Evolutionary conservation across 495 filamentous ascomycete genomes (phyloP).

Genomic region (Talaromyces liani): DNA sequence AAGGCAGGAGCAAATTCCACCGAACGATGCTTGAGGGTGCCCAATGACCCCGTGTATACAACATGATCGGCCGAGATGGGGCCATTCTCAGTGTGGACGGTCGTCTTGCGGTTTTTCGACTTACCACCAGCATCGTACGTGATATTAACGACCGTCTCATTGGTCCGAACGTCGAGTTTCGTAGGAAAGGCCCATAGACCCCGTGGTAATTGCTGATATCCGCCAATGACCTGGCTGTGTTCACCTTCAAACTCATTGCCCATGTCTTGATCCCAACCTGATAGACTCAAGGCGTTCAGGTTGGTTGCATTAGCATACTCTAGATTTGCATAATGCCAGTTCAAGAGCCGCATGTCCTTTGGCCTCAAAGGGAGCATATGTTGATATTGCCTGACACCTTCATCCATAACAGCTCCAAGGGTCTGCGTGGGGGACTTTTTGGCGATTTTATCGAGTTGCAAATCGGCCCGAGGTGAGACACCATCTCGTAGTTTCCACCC

Average conservation of each 20-base stretch:
- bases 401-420: slow-evolving; percentile 82
- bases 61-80: slow-evolving; percentile 74
- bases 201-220: slow-evolving; percentile 83
- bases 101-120: slow-evolving; percentile 34
- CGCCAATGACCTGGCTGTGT: slow-evolving; percentile 86
- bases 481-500: slow-evolving; percentile 73
- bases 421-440: slow-evolving; percentile 57
- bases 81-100: slow-evolving; percentile 74
- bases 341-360: slow-evolving; percentile 82
- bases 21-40: slow-evolving; percentile 71
- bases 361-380: slow-evolving; percentile 73
- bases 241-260: slow-evolving; percentile 96
- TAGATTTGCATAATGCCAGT: slow-evolving; percentile 97
- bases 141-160: slow-evolving; percentile 61
- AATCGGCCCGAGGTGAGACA: slow-evolving; percentile 53
- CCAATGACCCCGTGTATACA: slow-evolving; percentile 81
- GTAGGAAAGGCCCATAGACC: slow-evolving; percentile 70
- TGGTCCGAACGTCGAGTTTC: slow-evolving; percentile 71
- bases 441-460: slow-evolving; percentile 64
- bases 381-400: slow-evolving; percentile 80
- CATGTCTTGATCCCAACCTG: slow-evolving; percentile 92
- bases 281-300: slow-evolving; percentile 77
- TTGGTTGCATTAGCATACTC: slow-evolving; percentile 95
- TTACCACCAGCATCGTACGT: slow-evolving; percentile 47
- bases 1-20: slow-evolving; percentile 77